Evolutionary conservation across 2,329 filamentous ascomycete genomes (phyloP).

Genomic region (Emmonsia crescens): DNA sequence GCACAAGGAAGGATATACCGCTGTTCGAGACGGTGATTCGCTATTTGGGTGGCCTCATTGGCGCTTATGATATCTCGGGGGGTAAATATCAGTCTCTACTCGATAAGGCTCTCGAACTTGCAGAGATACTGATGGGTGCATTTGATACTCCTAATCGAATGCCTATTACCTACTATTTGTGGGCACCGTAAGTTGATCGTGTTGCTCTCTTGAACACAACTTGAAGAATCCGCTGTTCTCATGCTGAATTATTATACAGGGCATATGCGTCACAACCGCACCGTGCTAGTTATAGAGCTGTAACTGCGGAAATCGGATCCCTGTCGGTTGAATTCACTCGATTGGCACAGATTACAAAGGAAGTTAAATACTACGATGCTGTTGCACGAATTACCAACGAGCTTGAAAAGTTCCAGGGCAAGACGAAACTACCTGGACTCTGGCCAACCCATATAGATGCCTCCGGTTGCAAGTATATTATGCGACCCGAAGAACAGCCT

Average conservation of each 20-base stretch:
- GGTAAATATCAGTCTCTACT: slow-evolving; percentile 42
- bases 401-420: slow-evolving; percentile 25
- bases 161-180: slow-evolving; percentile 50
- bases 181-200: slow-evolving; percentile 48
- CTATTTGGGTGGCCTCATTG: slow-evolving; percentile 43
- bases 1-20: slow-evolving; percentile 25
- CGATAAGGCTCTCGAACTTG: slow-evolving; percentile 43
- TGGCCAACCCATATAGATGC: slow-evolving; percentile 53
- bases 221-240: slow-evolving; percentile 23
- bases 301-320: slow-evolving; percentile 29
- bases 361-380: slow-evolving; percentile 30
- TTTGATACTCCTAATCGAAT: slow-evolving; percentile 25
- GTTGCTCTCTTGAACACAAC: not conserved
- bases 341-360: slow-evolving; percentile 29
- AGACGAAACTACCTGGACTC: slow-evolving; percentile 29
- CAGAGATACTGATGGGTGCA: slow-evolving; percentile 43
- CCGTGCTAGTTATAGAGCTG: slow-evolving; percentile 16
- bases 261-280: slow-evolving; percentile 18
- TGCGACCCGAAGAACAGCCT: slow-evolving; percentile 14
- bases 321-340: slow-evolving; percentile 33
- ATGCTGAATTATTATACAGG: slow-evolving; percentile 62
- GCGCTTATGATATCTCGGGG: slow-evolving; percentile 47
- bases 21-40: slow-evolving; percentile 44
- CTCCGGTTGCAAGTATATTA: slow-evolving; percentile 57
- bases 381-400: slow-evolving; percentile 26